Percentiles rank a stretch among this genome's conserved stretches.
Conservation (phyloP, 1,139 yeast species). For the Protomyces inundatus region DNA sequence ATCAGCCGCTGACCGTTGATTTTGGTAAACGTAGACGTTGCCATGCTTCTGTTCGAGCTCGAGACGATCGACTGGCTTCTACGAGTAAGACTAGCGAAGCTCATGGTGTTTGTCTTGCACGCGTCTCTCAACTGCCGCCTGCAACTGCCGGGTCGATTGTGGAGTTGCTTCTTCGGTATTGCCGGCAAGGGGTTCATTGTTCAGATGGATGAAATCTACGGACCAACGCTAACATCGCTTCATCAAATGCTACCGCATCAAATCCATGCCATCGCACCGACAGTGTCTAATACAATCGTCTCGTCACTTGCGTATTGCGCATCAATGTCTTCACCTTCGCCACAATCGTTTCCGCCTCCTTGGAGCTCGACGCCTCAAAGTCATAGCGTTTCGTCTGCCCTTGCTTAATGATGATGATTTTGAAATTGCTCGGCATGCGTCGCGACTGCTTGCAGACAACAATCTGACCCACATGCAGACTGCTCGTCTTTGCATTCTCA, state of each 20-base stretch:
- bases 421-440: conserved; percentile 74
- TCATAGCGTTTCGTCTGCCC: conserved; percentile 73
- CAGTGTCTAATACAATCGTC: background rate
- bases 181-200: no score
- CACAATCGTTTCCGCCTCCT: conserved; percentile 71
- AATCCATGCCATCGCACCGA: background rate
- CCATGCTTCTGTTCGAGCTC: background rate
- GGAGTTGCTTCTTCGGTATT: no score
- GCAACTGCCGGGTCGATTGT: no score
- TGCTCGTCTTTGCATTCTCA: conserved; percentile 74
- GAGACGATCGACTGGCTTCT: no score
- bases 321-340: conserved; percentile 48
- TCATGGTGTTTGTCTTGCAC: no score
- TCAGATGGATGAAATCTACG: no score
- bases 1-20: background rate
- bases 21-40: background rate
- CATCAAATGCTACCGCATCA: background rate
- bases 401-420: conserved; percentile 68
- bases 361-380: conserved; percentile 63
- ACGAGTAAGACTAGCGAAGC: no score
- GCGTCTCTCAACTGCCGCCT: no score
- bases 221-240: background rate
- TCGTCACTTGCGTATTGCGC: conserved; percentile 2
- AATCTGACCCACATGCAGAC: conserved; percentile 80
- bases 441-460: conserved; percentile 68